Evolutionary conservation across 2,329 filamentous ascomycete species (phyloP), one percentile per base, ranked within the genome.

Genomic region (Chaetomiaceae sp.): DNA sequence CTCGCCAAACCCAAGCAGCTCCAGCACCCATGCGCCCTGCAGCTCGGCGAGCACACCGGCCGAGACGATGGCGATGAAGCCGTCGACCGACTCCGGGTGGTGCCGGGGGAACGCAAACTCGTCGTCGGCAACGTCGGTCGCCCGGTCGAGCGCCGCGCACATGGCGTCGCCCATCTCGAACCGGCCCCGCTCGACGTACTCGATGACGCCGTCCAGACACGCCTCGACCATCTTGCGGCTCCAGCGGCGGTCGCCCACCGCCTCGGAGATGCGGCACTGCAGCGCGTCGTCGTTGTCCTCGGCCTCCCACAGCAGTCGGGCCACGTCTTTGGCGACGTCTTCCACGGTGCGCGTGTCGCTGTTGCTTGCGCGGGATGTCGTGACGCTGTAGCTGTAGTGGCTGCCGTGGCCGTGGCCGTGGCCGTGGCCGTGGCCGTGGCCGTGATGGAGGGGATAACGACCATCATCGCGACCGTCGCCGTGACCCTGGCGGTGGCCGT

Each of bases 61-160:
- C 30, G 56, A 54, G 8, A 58, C 54, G 30, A 59, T 55, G 41
- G 55, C 53, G n/a, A 58, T 56, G 46, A 59, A 59, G 2, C 57
- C 59, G 23, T 58, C 57, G 3, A 57, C 46, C 6, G 41, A 46
- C 45, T 48, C 21, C 17, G 58, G 55, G 21, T 60, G 56, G 10
- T 50, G 43, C 16, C 55, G 47, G 7, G 53, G 56, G 21, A 58
- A 61, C 13, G 30, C 40, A 42, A 61, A 61, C 23, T 42, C 50
- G 3, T 53, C 46, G 27, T 56, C 53, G 17, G 59, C 59, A 4
- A 44, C 10, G 21, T 55, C 53, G 17, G 55, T 55, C 21, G 48
- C 58, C 46, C 13, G 16, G 44, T 56, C 55, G 5, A 61, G 47
- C n/a, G 58, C 56, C 27, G 50, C 51, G n/a, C 52, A 34, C 58